Base-by-base conservation (phyloP, 495 filamentous ascomycete species). In the Lepraria neglecta region DNA sequence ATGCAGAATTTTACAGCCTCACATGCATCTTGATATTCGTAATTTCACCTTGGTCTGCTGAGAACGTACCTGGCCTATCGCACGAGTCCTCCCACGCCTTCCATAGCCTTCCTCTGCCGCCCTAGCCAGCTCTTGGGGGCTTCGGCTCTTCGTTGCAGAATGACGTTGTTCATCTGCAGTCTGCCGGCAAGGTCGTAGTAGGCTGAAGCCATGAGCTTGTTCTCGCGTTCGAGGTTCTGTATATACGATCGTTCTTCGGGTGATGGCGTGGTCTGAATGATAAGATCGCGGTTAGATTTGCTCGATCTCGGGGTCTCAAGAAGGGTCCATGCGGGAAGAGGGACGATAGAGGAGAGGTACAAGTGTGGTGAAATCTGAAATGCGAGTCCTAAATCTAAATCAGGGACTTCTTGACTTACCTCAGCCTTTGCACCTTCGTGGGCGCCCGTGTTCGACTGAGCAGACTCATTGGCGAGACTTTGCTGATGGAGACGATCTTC, bases 161-260 rank as follows among this genome's bases (percentile, higher is more conserved):
- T 84, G 52, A 96, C 87, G 65, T 87, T 90, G 73, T 92, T 95
- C 73, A 87, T 91, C 75, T 97, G 92, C 63, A 96, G 71, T 44
- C 92, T 80, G 68, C 81, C 84, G 15, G 90, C 82, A 45, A 97
- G 81, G 66, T 96, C 90, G 73, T 96, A 95, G 89, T 90, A 98
- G 12, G 94, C 92, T 4, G 87, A 91, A 35, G 87, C 78, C 62
- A 98, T 90, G 72, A 97, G 83, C 56, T 77, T 78, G 64, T 91
- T 89, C 74, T 98, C 94, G 60, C 88, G 85, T 70, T 89, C 82
- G 48, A 90, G 78, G 60, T 86, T 87, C 66, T 87, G 85, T 63
- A 84, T 84, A 59, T 77, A 74, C 61, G 85, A 75, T 45, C 87
- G 82, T 66, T 80, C 77, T 67, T 81, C 75, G 68, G 83, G 79